phyloP scores from a whole-genome alignment of 2,329 filamentous ascomycete species.

The Lasiodiplodia sp. region DNA sequence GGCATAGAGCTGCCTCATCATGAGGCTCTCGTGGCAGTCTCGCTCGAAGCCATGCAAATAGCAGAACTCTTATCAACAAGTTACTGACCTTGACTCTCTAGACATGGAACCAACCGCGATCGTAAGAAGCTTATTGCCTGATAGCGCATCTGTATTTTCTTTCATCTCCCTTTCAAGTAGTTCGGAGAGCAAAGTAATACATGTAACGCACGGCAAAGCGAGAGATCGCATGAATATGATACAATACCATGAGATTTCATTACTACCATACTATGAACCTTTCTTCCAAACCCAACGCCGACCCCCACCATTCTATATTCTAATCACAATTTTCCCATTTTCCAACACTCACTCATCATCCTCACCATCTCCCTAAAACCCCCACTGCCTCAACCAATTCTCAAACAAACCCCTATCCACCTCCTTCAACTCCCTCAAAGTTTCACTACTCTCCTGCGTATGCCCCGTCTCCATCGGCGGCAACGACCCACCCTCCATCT shows the following conservation, averaged over 20 bases:
- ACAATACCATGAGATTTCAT: neutral
- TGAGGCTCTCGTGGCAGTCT: too few relatives aligned
- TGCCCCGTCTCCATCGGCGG: constrained; percentile 21
- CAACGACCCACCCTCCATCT: constrained; percentile 11
- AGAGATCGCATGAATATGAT: too few relatives aligned
- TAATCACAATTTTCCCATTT: neutral
- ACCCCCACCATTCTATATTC: neutral
- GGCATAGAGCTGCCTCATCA: too few relatives aligned
- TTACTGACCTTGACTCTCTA: too few relatives aligned
- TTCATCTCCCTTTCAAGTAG: too few relatives aligned
- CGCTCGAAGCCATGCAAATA: too few relatives aligned
- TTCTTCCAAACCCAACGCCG: neutral
- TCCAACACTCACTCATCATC: neutral
- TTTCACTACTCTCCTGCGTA: constrained; percentile 8
- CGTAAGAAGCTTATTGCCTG: too few relatives aligned
- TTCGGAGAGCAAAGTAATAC: too few relatives aligned
- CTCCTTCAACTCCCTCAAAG: constrained; percentile 11
- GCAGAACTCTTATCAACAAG: too few relatives aligned
- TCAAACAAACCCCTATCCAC: constrained; percentile 26
- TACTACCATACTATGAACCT: neutral
- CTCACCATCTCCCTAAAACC: neutral
- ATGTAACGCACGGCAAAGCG: too few relatives aligned
- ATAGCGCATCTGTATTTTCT: too few relatives aligned
- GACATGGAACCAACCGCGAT: too few relatives aligned
- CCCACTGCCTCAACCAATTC: constrained; percentile 28